Base-by-base conservation (phyloP, 2,329 filamentous ascomycete genomes). In the Phyllosticta capitalensis region DNA sequence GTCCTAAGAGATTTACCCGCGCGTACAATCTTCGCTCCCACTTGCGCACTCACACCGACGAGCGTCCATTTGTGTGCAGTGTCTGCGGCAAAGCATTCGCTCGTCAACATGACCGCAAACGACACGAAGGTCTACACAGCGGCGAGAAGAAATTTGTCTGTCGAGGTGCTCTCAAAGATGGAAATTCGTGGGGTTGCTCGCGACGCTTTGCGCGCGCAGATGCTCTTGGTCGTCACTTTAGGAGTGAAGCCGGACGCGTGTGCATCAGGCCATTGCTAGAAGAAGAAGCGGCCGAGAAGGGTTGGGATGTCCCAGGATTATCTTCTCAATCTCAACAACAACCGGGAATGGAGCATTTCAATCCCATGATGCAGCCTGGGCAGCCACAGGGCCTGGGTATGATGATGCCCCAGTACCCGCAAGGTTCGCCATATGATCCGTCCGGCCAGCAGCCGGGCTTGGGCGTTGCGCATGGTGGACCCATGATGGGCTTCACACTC, bases 121-220 rank as follows among this genome's bases (percentile, higher is more conserved):
- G 94, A 48, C 94, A 99, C 73, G 94, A 99, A 75, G 92, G 92
- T 48, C 78, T 99, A 50, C 94, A 99, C 69, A 95, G 90, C 0
- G 94, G 94, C 50, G 94, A 99, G 76, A 99, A 97, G 83, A 97
- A 96, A 70, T 99, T 97, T 71, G 89, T 97, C 7, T 99, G 94
- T 75, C 91, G 90, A 65, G 94, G 94, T 57, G 89, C 92, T 61
- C 83, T 99, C 55, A 92, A 92, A 65, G 84, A 84, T 1, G 86
- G 87, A 53, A 87, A 87, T 5, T 84, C 88, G 64, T 99, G 94
- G 94, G 94, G 94, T 20, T 99, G 94, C 66, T 90, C 90, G 3
- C 83, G 94, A 62, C 84, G 92, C 9, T 99, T 99, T 72, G 94
- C 94, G 17, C 89, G 94, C 66, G 94, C 94, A 5, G 94, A 99